These are phyloP conservation scores for Coix lacrymajobi DNA, from an alignment of 176 grass and related monocot genomes.

Conservation along the genomic window DNA sequence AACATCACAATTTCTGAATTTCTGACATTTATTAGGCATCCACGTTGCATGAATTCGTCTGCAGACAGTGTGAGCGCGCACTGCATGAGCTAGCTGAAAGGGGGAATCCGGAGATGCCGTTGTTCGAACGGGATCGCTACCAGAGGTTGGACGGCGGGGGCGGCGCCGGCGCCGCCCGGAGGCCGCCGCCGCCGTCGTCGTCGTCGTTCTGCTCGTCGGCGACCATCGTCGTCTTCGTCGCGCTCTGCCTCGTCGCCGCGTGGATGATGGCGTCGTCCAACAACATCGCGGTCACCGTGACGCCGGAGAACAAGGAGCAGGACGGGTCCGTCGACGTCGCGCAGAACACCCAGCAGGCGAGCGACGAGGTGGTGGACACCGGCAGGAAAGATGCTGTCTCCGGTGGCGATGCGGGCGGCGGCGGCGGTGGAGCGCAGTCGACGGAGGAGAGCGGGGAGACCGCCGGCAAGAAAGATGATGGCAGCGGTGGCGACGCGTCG, in stretches of 20 bases:
- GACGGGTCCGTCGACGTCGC: neutral
- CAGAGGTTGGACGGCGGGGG: slow-evolving; percentile 22
- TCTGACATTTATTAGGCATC: neutral
- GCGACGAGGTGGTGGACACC: neutral
- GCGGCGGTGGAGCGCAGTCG: neutral
- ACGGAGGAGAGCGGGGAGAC: too few relatives aligned
- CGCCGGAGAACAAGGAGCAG: slow-evolving; percentile 31
- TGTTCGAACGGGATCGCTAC: slow-evolving; percentile 61
- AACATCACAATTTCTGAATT: neutral
- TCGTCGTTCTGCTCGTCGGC: slow-evolving; percentile 58
- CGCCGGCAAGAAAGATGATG: too few relatives aligned
- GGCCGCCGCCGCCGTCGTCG: slow-evolving; percentile 45
- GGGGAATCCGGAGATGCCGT: slow-evolving; percentile 35
- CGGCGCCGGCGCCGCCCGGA: neutral
- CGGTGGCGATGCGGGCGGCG: neutral
- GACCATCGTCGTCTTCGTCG: slow-evolving; percentile 60
- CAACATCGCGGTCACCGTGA: slow-evolving; percentile 30
- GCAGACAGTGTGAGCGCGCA: neutral
- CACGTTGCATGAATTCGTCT: neutral
- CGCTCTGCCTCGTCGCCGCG: slow-evolving; percentile 70
- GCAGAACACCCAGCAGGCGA: neutral
- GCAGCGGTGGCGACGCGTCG: too few relatives aligned
- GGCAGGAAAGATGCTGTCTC: neutral
- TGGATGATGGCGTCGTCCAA: slow-evolving; percentile 84
- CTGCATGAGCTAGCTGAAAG: slow-evolving; percentile 21